Conservation (phyloP, 23 red algal genomes). For the Gracilaria gracilis region DNA sequence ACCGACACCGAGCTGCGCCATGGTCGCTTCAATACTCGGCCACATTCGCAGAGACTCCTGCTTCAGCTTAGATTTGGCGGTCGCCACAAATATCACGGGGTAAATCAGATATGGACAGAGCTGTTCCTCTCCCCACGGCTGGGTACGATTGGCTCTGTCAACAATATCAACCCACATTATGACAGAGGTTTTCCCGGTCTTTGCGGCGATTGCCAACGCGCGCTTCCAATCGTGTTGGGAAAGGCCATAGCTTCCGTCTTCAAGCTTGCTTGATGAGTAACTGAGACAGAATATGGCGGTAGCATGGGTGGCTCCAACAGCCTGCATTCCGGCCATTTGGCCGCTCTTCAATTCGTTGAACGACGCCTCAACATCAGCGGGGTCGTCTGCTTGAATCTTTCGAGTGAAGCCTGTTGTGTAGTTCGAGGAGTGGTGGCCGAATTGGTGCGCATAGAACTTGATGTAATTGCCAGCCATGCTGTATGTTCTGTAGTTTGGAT, state of each 20-base stretch:
- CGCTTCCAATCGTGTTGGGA: constrained; percentile 2
- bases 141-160: neutral
- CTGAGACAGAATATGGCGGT: neutral
- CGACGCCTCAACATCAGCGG: neutral
- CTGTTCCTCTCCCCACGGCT: neutral
- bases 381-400: constrained; percentile 3
- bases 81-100: neutral
- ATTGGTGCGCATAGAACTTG: no score
- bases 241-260: constrained; percentile 1
- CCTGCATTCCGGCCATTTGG: neutral
- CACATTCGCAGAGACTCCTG: constrained; percentile 1
- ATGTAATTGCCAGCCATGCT: no score
- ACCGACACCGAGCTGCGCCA: neutral
- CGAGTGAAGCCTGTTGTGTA: neutral
- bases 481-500: no score
- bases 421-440: no score
- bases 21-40: neutral
- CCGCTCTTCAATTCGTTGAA: constrained; percentile 9
- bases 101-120: neutral
- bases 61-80: neutral
- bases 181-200: neutral
- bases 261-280: constrained; percentile 1
- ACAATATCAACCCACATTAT: neutral
- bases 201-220: neutral
- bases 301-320: no score